phyloP scores from a whole-genome alignment of 2,329 filamentous ascomycete species.

The Cercospora sp. region DNA sequence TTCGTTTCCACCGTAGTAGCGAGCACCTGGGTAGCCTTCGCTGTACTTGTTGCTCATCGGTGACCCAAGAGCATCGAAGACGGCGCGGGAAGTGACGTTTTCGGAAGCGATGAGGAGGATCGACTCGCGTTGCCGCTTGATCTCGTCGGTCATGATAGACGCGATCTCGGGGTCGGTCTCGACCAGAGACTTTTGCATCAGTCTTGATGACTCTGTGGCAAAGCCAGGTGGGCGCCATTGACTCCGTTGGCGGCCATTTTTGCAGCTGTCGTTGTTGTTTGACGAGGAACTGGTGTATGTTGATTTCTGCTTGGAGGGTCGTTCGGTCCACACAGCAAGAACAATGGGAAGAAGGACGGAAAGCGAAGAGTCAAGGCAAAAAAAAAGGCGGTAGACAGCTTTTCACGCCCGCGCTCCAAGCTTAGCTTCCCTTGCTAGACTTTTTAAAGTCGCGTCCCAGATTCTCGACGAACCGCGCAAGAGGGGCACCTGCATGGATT shows the following conservation, averaged over 20 bases:
- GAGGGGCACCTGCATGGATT: neutral
- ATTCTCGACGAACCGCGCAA: neutral
- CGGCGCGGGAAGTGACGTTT: constrained; percentile 97
- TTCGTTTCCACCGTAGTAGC: constrained; percentile 99
- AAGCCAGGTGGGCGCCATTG: constrained; percentile 50
- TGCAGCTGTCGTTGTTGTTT: constrained; percentile 8
- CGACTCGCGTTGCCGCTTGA: constrained; percentile 96
- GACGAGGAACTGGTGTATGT: neutral
- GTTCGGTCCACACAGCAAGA: neutral
- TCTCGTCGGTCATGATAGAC: constrained; percentile 93
- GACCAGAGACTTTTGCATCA: constrained; percentile 93
- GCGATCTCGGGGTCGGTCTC: constrained; percentile 93
- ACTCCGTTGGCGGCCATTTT: constrained; percentile 33
- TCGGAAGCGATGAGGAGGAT: constrained; percentile 98
- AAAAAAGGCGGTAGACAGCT: neutral
- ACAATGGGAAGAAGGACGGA: neutral
- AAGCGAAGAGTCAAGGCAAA: neutral
- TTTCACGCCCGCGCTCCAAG: neutral
- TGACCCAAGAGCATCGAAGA: constrained; percentile 94
- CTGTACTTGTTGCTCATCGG: constrained; percentile 98
- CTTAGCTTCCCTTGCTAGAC: neutral
- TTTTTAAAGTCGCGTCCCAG: neutral
- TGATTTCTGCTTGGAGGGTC: neutral
- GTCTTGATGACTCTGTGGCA: constrained; percentile 66
- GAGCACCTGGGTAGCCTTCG: constrained; percentile 94